Conservation (phyloP, 2,329 filamentous ascomycete genomes). For the Taxawa tesnikishii region DNA sequence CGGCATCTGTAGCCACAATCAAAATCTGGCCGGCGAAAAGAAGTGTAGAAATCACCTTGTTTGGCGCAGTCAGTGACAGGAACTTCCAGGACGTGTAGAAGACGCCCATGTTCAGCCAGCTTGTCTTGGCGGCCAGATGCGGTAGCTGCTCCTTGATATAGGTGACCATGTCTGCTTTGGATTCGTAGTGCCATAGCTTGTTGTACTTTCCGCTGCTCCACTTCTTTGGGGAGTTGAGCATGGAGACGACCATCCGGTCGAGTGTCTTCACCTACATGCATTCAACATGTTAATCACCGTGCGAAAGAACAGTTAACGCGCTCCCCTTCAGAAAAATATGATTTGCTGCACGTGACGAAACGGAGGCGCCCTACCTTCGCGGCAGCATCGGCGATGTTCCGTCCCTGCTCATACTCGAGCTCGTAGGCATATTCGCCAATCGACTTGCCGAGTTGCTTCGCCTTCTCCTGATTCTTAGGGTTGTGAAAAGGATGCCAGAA, state of each 20-base stretch:
- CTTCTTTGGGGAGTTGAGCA: constrained; percentile 13
- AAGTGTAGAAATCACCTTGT: constrained; percentile 9
- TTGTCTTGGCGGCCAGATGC: constrained; percentile 9
- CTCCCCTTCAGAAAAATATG: too few species aligned
- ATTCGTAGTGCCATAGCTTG: constrained; percentile 17
- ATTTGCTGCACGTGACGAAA: too few species aligned
- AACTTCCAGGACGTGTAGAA: constrained; percentile 16
- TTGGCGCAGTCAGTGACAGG: constrained; percentile 8
- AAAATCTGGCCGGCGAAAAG: background rate
- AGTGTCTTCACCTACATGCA: constrained; percentile 7
- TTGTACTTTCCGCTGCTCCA: constrained; percentile 14
- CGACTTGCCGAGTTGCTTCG: constrained; percentile 11
- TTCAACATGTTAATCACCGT: too few species aligned
- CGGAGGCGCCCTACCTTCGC: constrained; percentile 8
- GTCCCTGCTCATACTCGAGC: constrained; percentile 14
- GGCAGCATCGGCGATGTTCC: constrained; percentile 18
- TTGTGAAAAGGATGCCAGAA: constrained; percentile 15
- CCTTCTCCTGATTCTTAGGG: constrained; percentile 8
- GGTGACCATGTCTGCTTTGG: constrained; percentile 16
- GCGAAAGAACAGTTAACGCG: too few species aligned
- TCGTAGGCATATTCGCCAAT: constrained; percentile 13
- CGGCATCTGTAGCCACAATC: background rate
- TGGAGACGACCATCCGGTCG: constrained; percentile 14
- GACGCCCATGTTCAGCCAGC: constrained; percentile 14
- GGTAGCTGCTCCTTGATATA: constrained; percentile 12